phyloP scores from a whole-genome alignment of 345 rosid species.

The Lepidium africanum region DNA sequence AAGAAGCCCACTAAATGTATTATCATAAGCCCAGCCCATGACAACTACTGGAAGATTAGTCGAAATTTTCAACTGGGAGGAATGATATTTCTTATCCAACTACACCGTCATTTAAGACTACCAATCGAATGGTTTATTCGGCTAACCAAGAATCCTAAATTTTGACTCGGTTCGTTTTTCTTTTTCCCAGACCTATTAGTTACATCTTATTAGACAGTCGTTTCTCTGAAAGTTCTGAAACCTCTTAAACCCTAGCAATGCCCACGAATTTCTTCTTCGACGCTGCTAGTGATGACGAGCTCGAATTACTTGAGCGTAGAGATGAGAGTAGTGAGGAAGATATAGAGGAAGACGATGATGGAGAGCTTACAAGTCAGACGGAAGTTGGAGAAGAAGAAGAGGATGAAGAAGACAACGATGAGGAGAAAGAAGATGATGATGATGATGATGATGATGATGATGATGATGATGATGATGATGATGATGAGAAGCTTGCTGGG shows the following conservation, averaged over 20 bases:
- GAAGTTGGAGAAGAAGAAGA: slow-evolving; percentile 30
- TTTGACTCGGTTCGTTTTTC: neutral
- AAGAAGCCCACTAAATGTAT: too few species aligned
- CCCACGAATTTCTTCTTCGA: slow-evolving; percentile 42
- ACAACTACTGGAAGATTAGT: neutral
- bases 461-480: slow-evolving; percentile 24
- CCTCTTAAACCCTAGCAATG: slow-evolving; percentile 31
- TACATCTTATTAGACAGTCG: neutral
- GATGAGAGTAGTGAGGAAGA: slow-evolving; percentile 19
- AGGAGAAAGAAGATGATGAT: slow-evolving; percentile 17
- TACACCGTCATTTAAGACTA: neutral
- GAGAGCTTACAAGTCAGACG: neutral
- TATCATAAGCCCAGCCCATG: neutral
- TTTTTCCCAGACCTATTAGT: neutral
- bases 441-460: slow-evolving; percentile 26
- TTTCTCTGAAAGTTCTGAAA: neutral
- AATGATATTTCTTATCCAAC: neutral
- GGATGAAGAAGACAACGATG: slow-evolving; percentile 25
- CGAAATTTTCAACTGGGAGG: neutral
- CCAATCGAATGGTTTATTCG: neutral
- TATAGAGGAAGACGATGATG: slow-evolving; percentile 37
- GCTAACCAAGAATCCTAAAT: neutral
- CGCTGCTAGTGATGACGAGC: slow-evolving; percentile 68
- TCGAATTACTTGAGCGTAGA: slow-evolving; percentile 13
- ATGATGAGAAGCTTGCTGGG: slow-evolving; percentile 18